Percentiles rank a stretch among this genome's conserved stretches.
Evolutionary conservation across 495 filamentous ascomycete genomes (phyloP).

Genomic region (Podospora anserina): DNA sequence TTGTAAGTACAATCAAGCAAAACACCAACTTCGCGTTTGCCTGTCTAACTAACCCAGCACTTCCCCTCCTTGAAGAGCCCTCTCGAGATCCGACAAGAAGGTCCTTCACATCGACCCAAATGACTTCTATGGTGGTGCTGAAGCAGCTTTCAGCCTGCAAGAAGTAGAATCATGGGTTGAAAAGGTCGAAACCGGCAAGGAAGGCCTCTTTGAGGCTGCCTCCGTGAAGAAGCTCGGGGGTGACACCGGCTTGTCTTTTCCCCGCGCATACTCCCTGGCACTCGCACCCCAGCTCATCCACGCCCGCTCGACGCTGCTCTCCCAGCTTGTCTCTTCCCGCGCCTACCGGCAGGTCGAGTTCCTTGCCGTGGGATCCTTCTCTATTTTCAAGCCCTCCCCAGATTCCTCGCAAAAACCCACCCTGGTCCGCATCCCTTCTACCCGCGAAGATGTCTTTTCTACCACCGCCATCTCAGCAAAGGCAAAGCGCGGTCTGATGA

Average conservation of each 20-base stretch:
- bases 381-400: slow-evolving; percentile 56
- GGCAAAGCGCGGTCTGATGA: slow-evolving; percentile 80
- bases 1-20: slow-evolving; percentile 61
- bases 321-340: slow-evolving; percentile 77
- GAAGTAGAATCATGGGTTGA: slow-evolving; percentile 74
- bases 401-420: slow-evolving; percentile 23
- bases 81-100: slow-evolving; percentile 87
- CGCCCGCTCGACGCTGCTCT: slow-evolving; percentile 70
- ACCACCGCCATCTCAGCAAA: slow-evolving; percentile 67
- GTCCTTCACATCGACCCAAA: slow-evolving; percentile 88
- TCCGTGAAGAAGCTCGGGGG: slow-evolving; percentile 27
- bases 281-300: slow-evolving; percentile 87
- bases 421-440: slow-evolving; percentile 69
- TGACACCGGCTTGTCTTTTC: slow-evolving; percentile 51
- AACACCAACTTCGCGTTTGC: slow-evolving; percentile 9
- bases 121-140: slow-evolving; percentile 78
- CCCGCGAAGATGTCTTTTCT: slow-evolving; percentile 82
- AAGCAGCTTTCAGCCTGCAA: slow-evolving; percentile 82
- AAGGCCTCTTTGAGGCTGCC: slow-evolving; percentile 26
- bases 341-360: slow-evolving; percentile 89
- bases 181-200: slow-evolving; percentile 13
- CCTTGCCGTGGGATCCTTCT: slow-evolving; percentile 91
- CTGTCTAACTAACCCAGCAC: slow-evolving; percentile 64
- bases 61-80: slow-evolving; percentile 62
- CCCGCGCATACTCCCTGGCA: slow-evolving; percentile 78